Evolutionary conservation across 163 green algal genomes (phyloP).

Genomic region (Scenedesmus sp.): DNA sequence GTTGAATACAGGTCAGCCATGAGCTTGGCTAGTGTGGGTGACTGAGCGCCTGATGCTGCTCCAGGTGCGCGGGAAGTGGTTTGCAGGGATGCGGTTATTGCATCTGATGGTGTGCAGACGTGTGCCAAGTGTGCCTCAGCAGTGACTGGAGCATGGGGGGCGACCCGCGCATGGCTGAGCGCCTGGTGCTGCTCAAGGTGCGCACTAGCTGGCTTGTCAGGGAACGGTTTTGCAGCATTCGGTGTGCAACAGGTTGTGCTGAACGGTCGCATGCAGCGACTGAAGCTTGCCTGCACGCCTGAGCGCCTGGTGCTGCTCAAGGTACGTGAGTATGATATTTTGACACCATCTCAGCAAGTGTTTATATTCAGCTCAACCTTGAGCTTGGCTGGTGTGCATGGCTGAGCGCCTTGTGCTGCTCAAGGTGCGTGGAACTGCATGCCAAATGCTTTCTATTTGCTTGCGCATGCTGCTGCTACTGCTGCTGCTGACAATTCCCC

Average conservation of each 20-base stretch:
- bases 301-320: conserved; percentile 47
- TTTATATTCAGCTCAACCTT: no score
- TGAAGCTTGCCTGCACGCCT: conserved; percentile 35
- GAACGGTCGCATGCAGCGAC: conserved; percentile 38
- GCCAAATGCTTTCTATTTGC: no score
- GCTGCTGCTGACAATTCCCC: neutral
- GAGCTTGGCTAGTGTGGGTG: no score
- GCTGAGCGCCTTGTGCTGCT: conserved; percentile 25
- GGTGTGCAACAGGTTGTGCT: no score
- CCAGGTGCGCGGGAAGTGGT: no score
- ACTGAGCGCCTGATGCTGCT: no score
- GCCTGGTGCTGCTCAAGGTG: conserved; percentile 28
- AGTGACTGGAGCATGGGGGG: conserved; percentile 50
- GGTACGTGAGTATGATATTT: neutral
- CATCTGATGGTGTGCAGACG: no score
- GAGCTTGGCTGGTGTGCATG: neutral
- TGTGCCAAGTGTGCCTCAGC: conserved; percentile 52
- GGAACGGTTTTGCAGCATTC: neutral
- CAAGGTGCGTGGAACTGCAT: neutral
- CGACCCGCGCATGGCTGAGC: conserved; percentile 11
- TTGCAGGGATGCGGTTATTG: no score
- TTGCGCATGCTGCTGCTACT: neutral
- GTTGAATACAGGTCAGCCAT: no score
- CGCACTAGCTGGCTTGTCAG: neutral
- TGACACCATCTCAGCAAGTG: no score